These are phyloP conservation scores for Lasiodiplodia sp. DNA, from an alignment of 2,329 filamentous ascomycete species.

Conservation along the genomic window DNA sequence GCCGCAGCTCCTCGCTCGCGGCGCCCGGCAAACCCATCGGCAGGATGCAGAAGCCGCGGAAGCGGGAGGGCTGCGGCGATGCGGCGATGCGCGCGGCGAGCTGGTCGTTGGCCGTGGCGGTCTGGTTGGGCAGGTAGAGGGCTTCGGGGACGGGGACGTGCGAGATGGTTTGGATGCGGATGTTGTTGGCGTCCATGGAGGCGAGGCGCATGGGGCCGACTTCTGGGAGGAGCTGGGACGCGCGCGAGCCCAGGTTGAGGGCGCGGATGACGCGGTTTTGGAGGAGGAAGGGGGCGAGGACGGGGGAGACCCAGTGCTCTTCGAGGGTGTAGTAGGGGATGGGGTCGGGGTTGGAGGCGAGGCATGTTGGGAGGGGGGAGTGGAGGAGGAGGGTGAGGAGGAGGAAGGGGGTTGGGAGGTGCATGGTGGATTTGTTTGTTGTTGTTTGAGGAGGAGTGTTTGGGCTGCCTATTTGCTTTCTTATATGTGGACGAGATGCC, in stretches of 20 bases:
- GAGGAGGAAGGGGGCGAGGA: not conserved
- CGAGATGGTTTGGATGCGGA: constrained; percentile 23
- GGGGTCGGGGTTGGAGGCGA: not conserved
- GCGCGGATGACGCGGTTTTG: not conserved
- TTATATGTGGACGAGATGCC: not conserved
- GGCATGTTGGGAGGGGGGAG: not conserved
- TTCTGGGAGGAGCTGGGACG: not conserved
- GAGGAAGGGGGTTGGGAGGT: not conserved
- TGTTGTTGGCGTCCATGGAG: constrained; percentile 29
- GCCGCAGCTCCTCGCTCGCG: constrained; percentile 39
- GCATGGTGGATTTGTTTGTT: not conserved
- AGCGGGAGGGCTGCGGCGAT: constrained; percentile 39
- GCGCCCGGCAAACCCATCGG: constrained; percentile 42
- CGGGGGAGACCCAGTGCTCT: constrained; percentile 25
- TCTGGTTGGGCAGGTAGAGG: not conserved
- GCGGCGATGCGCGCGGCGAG: not conserved
- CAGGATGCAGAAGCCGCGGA: constrained; percentile 54
- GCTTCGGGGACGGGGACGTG: constrained; percentile 4
- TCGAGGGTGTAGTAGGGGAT: constrained; percentile 23
- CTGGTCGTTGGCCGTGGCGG: not conserved
- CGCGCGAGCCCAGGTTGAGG: not conserved
- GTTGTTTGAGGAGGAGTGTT: not conserved
- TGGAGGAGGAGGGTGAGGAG: not conserved
- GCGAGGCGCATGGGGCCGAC: constrained; percentile 9
- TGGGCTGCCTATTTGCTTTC: not conserved